Conservation (phyloP, 305 asterid species). For the Fraxinus sp. region DNA sequence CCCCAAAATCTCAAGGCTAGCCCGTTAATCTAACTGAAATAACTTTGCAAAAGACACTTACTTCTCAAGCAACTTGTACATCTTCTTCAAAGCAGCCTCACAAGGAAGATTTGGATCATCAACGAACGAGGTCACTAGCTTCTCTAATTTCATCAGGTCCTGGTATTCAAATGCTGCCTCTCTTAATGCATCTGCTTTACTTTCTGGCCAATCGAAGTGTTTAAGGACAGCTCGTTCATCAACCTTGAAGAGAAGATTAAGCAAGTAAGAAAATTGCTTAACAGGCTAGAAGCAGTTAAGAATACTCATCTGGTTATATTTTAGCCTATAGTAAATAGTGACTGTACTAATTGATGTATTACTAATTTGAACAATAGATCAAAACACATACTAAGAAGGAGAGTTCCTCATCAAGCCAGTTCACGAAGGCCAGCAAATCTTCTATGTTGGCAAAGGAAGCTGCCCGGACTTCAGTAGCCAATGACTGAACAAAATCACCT, state of each 20-base stretch:
- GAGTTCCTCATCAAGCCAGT: slow-evolving; percentile 96
- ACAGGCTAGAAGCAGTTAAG: neutral
- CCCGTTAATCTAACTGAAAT: slow-evolving; percentile 8
- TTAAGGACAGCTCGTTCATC: slow-evolving; percentile 94
- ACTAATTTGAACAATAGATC: neutral
- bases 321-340: neutral
- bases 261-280: neutral
- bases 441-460: slow-evolving; percentile 62
- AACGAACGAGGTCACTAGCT: slow-evolving; percentile 64
- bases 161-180: slow-evolving; percentile 96
- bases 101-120: slow-evolving; percentile 82
- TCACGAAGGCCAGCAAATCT: slow-evolving; percentile 83
- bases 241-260: slow-evolving; percentile 43
- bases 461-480: slow-evolving; percentile 89
- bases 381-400: slow-evolving; percentile 67
- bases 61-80: slow-evolving; percentile 97
- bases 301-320: neutral
- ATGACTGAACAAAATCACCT: slow-evolving; percentile 88
- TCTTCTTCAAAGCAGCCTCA: slow-evolving; percentile 86
- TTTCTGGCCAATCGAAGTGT: slow-evolving; percentile 99
- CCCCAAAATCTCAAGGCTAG: neutral
- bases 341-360: neutral
- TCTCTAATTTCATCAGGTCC: slow-evolving; percentile 83
- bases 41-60: slow-evolving; percentile 40
- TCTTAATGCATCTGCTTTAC: slow-evolving; percentile 92